A percentile compares a stretch with the other conserved stretches of the same genome.
These are phyloP conservation scores for Dendrobium nobile DNA, from an alignment of 106 monocot species.

Conservation along the genomic window DNA sequence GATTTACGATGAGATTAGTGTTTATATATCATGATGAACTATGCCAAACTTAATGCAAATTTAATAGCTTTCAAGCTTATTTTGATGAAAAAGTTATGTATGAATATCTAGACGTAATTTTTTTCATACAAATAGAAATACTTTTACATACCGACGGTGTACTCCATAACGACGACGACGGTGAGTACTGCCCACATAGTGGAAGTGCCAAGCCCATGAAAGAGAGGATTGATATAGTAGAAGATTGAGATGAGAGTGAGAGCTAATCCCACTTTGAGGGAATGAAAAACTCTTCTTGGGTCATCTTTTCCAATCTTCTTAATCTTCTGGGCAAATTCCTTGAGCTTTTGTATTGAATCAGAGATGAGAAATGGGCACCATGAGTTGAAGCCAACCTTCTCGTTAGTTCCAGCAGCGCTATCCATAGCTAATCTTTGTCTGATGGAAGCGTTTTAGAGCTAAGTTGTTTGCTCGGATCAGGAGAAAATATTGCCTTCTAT, in stretches of 20 bases:
- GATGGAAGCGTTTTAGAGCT: no score
- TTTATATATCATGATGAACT: no score
- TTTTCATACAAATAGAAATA: no score
- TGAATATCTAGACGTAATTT: no score
- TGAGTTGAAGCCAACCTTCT: not conserved
- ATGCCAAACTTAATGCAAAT: no score
- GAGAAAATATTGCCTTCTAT: no score
- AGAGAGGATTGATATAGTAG: constrained; percentile 56
- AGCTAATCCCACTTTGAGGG: constrained; percentile 48
- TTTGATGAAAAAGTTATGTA: no score
- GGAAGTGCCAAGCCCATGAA: constrained; percentile 32
- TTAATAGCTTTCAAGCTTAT: no score
- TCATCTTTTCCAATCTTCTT: constrained; percentile 38
- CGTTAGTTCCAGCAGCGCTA: not conserved
- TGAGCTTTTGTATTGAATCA: constrained; percentile 3
- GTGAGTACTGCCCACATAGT: constrained; percentile 70
- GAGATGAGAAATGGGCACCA: not conserved
- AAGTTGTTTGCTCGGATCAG: no score
- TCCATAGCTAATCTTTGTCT: not conserved
- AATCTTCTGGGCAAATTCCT: constrained; percentile 7
- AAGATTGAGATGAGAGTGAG: constrained; percentile 54
- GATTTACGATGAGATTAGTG: no score
- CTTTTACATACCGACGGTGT: constrained; percentile 31
- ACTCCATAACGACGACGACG: constrained; percentile 69
- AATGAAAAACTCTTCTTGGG: constrained; percentile 40